Base-by-base conservation (phyloP, 495 filamentous ascomycete species). In the Penicillium riverlandense region DNA sequence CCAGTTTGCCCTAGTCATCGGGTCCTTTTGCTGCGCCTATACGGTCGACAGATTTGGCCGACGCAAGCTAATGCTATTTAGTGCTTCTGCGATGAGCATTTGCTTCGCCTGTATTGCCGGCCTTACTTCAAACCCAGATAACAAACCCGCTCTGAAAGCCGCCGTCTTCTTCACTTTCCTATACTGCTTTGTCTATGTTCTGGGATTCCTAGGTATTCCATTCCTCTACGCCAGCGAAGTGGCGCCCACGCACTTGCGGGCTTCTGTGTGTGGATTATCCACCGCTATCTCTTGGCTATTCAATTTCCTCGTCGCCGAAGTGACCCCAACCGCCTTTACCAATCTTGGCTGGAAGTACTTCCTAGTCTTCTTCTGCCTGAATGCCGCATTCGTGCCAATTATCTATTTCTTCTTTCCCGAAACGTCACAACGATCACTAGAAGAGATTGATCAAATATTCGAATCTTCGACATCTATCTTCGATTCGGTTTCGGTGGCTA, bases 171-270 rank as follows among this genome's bases (percentile, higher is more conserved):
- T 75, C 45, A 49, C 73, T 7, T 75, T 70, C 55, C 45, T 75
- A 8, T 76, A 69, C 60, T 68, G 67, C 43, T 63, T 59, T 16
- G 73, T 76, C 58, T 70, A 72, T 43, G 65, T 70, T 12, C 52
- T 70, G 35, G 75, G 73, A 0, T 78, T 70, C 61, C 51, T 75
- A 1, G 72, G 72, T 7, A 63, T 69, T 42, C 71, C 71, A 11
- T 78, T 71, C 54, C 55, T 75, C 27, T 74, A 74, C 55, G 65
- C 68, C 14, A 61, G 69, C n/a, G 74, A 77, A 50, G 63, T 77
- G 36, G 64, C 65, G 6, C 71, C 71, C 4, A 44, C 71, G 7
- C 46, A 57, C 9, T 60, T 75, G 12, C 66, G 74, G 14, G 67
- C 67, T 12, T 60, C 63, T 2, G 64, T 70, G 36, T 63, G 59